phyloP scores from a whole-genome alignment of 768 basidiomycete species.

The Astraeus odoratus region DNA sequence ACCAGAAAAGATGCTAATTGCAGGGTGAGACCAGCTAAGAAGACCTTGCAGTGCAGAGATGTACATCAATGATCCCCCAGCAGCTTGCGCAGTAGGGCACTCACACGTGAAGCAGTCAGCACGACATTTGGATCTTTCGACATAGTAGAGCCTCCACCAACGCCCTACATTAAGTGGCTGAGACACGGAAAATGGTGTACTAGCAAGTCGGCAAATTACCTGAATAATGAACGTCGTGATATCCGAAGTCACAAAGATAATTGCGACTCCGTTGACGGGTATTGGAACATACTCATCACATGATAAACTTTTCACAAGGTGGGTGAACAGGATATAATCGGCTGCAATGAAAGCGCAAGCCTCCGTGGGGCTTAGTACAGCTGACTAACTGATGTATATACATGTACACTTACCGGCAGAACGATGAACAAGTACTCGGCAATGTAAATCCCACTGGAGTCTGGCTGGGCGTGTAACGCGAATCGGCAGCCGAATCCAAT shows the following conservation, averaged over 20 bases:
- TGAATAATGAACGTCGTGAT: conserved; percentile 54
- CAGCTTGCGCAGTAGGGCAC: too few relatives aligned
- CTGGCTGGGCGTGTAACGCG: conserved; percentile 45
- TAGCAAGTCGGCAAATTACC: background rate
- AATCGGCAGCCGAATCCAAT: conserved; percentile 52
- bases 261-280: conserved; percentile 41
- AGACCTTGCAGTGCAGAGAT: conserved; percentile 39
- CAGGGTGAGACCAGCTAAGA: conserved; percentile 49
- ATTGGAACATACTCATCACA: conserved; percentile 45
- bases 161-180: conserved; percentile 37
- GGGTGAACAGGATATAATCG: conserved; percentile 60
- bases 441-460: conserved; percentile 48
- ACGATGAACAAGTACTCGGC: conserved; percentile 54
- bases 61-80: background rate
- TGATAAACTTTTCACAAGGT: conserved; percentile 44
- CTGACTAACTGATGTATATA: conserved; percentile 8
- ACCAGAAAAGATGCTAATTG: conserved; percentile 47
- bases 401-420: conserved; percentile 35
- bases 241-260: conserved; percentile 56
- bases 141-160: background rate
- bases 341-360: conserved; percentile 73
- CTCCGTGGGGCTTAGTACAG: conserved; percentile 27
- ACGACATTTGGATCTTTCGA: conserved; percentile 20
- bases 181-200: background rate
- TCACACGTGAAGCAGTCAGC: conserved; percentile 30